phyloP scores from a whole-genome alignment of 305 asterid genomes.

The Fraxinus greggii region DNA sequence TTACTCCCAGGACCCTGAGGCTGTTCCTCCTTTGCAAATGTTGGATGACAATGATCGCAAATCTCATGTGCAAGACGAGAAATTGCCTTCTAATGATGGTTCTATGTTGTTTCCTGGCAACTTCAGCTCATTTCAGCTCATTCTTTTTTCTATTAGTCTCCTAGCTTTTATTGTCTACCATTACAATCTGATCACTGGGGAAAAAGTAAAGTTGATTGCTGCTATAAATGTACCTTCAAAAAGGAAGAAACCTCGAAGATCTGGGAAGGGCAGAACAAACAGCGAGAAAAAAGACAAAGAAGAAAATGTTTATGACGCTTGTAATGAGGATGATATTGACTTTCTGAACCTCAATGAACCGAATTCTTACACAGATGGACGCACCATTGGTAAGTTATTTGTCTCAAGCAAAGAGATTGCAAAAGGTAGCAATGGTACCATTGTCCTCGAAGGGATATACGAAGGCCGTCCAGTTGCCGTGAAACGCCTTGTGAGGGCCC shows the following conservation, averaged over 20 bases:
- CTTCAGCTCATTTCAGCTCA: conserved; percentile 27
- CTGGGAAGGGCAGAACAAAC: conserved; percentile 50
- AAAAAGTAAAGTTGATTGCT: conserved; percentile 31
- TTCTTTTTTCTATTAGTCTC: conserved; percentile 34
- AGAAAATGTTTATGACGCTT: conserved; percentile 34
- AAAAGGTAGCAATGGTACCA: conserved; percentile 91
- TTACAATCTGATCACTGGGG: conserved; percentile 26
- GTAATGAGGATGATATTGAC: conserved; percentile 34
- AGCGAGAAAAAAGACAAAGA: conserved; percentile 45
- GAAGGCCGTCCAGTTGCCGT: conserved; percentile 90
- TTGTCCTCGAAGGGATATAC: conserved; percentile 82
- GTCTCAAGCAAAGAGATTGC: conserved; percentile 74
- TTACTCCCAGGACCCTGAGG: conserved; percentile 15
- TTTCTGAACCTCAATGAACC: conserved; percentile 50
- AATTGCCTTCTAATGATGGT: conserved; percentile 28
- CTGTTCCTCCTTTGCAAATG: conserved; percentile 28
- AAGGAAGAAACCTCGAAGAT: conserved; percentile 61
- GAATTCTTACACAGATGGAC: conserved; percentile 49
- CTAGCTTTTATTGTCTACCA: conserved; percentile 29
- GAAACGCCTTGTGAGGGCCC: conserved; percentile 85
- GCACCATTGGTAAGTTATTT: conserved; percentile 69
- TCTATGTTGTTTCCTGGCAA: conserved; percentile 20
- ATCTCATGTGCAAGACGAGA: conserved; percentile 21
- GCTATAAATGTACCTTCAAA: conserved; percentile 37
- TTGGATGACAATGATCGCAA: conserved; percentile 13